Conservation (phyloP, 2,329 filamentous ascomycete species). For the Aspergillus caelatus region DNA sequence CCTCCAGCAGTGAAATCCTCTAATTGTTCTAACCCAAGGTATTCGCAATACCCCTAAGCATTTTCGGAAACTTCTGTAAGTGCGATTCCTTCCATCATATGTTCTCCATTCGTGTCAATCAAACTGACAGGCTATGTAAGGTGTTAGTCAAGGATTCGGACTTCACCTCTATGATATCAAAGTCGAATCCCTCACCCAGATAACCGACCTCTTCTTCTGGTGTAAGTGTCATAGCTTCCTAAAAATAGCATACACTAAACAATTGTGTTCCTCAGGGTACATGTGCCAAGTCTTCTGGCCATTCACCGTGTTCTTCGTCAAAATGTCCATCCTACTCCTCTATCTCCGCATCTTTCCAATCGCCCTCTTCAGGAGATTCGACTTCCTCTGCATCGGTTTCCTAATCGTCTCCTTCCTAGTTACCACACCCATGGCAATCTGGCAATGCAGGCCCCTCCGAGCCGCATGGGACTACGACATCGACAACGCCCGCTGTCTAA, state of each 20-base stretch:
- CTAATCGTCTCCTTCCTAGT: neutral
- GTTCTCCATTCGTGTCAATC: neutral
- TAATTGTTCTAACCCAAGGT: neutral
- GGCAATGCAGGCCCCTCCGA: neutral
- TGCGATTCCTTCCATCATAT: neutral
- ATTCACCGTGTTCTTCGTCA: constrained; percentile 4
- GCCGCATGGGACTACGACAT: neutral
- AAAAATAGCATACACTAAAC: neutral
- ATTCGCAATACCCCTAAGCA: neutral
- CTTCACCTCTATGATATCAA: constrained; percentile 3
- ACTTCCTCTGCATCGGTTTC: neutral
- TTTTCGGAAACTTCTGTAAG: constrained; percentile 2
- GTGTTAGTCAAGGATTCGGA: neutral
- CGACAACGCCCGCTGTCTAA: neutral
- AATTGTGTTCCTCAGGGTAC: neutral
- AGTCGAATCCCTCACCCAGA: neutral
- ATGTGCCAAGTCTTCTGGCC: constrained; percentile 5
- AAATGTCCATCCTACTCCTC: constrained; percentile 4
- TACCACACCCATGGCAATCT: constrained; percentile 1
- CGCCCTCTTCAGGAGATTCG: neutral
- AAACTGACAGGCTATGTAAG: neutral
- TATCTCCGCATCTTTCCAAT: constrained; percentile 7
- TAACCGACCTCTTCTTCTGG: neutral
- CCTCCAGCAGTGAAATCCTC: neutral
- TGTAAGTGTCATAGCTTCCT: neutral